Evolutionary conservation across 495 filamentous ascomycete species (phyloP).

Genomic region (Schizothecium vesticola): DNA sequence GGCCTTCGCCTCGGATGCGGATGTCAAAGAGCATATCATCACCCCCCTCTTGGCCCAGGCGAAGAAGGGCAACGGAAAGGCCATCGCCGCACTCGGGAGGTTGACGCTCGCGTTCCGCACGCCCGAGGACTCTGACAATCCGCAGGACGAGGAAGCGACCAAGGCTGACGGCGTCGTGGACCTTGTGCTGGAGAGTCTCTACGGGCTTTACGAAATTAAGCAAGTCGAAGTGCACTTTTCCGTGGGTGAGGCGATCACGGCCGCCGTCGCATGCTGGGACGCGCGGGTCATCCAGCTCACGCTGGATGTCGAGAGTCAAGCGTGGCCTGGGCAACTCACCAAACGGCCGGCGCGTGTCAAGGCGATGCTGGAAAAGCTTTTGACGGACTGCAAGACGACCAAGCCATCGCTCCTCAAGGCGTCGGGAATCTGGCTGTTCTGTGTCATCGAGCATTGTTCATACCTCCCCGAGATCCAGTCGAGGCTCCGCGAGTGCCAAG

Average conservation of each 20-base stretch:
- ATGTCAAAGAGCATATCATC: neutral
- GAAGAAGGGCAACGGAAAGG: conserved; percentile 74
- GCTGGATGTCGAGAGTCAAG: conserved; percentile 39
- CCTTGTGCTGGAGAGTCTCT: conserved; percentile 57
- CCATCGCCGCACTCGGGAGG: conserved; percentile 70
- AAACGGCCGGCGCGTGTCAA: conserved; percentile 47
- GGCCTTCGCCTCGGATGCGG: neutral
- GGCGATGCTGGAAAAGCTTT: conserved; percentile 57
- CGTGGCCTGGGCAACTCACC: conserved; percentile 23
- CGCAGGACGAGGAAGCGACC: conserved; percentile 11
- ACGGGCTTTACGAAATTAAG: conserved; percentile 71
- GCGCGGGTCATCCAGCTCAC: conserved; percentile 47
- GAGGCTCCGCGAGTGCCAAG: conserved; percentile 72
- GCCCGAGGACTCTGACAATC: neutral
- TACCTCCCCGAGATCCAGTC: conserved; percentile 63
- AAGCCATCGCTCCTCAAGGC: conserved; percentile 86
- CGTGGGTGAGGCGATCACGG: conserved; percentile 78
- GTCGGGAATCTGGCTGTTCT: conserved; percentile 87
- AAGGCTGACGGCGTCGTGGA: conserved; percentile 23
- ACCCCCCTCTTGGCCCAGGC: conserved; percentile 55
- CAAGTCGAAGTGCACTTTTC: conserved; percentile 83
- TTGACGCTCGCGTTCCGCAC: conserved; percentile 47
- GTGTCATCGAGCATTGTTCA: conserved; percentile 86
- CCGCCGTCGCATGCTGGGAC: conserved; percentile 73
- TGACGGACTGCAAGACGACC: conserved; percentile 67